Percentiles rank a stretch among this genome's conserved stretches.
Evolutionary conservation across 192 early-diverging fungal genomes (phyloP).

Genomic region (Ramicandelaber brevisporus): DNA sequence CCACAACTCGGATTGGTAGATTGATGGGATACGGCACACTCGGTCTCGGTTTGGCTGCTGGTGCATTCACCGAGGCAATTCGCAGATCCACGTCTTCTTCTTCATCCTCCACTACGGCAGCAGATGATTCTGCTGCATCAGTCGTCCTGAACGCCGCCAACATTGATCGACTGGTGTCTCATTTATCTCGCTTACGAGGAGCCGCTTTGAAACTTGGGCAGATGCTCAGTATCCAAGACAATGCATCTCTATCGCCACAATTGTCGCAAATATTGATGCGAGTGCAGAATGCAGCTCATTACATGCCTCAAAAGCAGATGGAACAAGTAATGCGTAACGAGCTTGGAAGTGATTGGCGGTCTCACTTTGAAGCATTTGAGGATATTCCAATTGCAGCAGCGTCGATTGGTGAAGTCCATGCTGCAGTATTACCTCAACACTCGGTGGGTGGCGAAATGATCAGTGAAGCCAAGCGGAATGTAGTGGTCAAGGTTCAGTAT

Average conservation of each 20-base stretch:
- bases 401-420: conserved; percentile 67
- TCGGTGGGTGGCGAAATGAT: conserved; percentile 1
- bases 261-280: conserved; percentile 54
- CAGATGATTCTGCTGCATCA: conserved; percentile 13
- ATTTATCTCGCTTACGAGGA: conserved; percentile 78
- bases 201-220: conserved; percentile 94
- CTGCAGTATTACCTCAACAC: conserved; percentile 18
- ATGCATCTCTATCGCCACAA: conserved; percentile 46
- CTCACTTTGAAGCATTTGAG: conserved; percentile 36
- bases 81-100: conserved; percentile 25
- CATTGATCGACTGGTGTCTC: conserved; percentile 62
- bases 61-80: conserved; percentile 38
- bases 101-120: conserved; percentile 4
- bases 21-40: conserved; percentile 63
- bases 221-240: conserved; percentile 88
- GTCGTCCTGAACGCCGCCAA: conserved; percentile 45
- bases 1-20: conserved; percentile 43
- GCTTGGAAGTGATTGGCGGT: conserved; percentile 45
- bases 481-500: conserved; percentile 93
- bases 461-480: conserved; percentile 10
- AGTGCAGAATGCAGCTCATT: conserved; percentile 87
- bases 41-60: conserved; percentile 40
- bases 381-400: conserved; percentile 80
- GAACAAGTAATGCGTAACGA: conserved; percentile 37
- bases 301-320: conserved; percentile 78